Percentiles rank a stretch among this genome's conserved stretches.
Conservation (phyloP, 108 stramenopile genomes). For the Aurantiochytrium sp. region DNA sequence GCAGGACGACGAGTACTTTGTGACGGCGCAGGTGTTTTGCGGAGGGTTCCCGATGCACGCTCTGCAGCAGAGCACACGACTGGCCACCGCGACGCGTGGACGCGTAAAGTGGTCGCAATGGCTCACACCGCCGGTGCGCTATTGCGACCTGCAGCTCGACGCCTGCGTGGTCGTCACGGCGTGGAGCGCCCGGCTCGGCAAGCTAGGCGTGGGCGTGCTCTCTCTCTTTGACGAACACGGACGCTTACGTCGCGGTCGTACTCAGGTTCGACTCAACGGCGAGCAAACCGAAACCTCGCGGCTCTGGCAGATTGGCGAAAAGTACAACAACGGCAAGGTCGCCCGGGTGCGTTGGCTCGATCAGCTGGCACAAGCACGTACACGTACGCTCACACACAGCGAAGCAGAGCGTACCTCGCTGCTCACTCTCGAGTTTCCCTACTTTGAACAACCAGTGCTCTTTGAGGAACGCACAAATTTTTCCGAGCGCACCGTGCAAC, state of each 20-base stretch:
- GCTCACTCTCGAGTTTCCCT: slow-evolving; percentile 27
- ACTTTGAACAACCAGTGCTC: slow-evolving; percentile 36
- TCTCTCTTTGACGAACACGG: slow-evolving; percentile 23
- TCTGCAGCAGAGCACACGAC: background rate
- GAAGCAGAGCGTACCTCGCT: slow-evolving; percentile 5
- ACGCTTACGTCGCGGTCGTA: background rate
- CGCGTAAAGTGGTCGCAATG: background rate
- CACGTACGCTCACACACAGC: background rate
- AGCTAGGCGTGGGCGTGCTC: background rate
- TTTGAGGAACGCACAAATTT: slow-evolving; percentile 38
- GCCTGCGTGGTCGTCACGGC: slow-evolving; percentile 24
- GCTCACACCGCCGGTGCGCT: slow-evolving; percentile 21
- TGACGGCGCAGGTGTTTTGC: background rate
- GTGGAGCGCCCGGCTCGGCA: background rate
- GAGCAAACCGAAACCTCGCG: background rate
- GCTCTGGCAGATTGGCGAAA: background rate
- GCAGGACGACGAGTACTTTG: background rate
- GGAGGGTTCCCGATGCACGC: background rate
- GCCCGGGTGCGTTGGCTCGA: slow-evolving; percentile 23
- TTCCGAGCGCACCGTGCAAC: background rate
- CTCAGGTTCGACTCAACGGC: background rate
- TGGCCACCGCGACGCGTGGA: background rate
- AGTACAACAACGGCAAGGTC: background rate
- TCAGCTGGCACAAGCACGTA: background rate
- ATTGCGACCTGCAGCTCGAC: slow-evolving; percentile 26